Conservation (phyloP, 768 basidiomycete genomes). For the Mycena floridula region DNA sequence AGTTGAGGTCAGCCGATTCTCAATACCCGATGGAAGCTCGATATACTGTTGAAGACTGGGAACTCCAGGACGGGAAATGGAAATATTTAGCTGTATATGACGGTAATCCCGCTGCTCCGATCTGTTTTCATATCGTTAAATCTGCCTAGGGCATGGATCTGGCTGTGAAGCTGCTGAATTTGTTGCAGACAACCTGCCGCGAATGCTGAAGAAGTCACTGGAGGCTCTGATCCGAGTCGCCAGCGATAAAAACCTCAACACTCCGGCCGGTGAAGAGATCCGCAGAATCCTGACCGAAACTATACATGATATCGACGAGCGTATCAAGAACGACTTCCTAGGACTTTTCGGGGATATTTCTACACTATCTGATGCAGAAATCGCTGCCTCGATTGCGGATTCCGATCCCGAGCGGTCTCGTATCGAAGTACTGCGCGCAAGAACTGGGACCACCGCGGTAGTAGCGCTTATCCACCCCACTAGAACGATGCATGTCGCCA, state of each 20-base stretch:
- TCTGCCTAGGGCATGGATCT: not conserved
- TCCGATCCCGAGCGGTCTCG: not conserved
- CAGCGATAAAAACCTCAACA: not conserved
- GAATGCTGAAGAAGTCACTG: not conserved
- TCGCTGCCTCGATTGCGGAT: not conserved
- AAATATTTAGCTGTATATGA: slow-evolving; percentile 1
- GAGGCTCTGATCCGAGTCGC: too few relatives aligned
- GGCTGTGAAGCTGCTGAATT: not conserved
- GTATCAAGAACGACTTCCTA: not conserved
- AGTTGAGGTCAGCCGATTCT: too few relatives aligned
- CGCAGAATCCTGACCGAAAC: not conserved
- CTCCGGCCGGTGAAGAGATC: not conserved
- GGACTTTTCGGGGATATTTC: not conserved
- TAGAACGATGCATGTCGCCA: not conserved
- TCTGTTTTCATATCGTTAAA: not conserved
- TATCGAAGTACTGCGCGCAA: slow-evolving; percentile 2
- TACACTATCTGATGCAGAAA: slow-evolving; percentile 1
- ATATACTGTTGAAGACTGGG: not conserved
- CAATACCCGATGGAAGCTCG: slow-evolving; percentile 1
- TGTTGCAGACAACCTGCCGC: not conserved
- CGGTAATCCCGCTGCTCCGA: not conserved
- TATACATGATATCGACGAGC: not conserved
- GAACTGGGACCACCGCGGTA: slow-evolving; percentile 3
- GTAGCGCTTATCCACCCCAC: not conserved
- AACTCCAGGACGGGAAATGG: not conserved